Percentiles rank a stretch among this genome's conserved stretches.
Evolutionary conservation across 306 rosid genomes (phyloP).

Genomic region (Pachyrhizus erosus): DNA sequence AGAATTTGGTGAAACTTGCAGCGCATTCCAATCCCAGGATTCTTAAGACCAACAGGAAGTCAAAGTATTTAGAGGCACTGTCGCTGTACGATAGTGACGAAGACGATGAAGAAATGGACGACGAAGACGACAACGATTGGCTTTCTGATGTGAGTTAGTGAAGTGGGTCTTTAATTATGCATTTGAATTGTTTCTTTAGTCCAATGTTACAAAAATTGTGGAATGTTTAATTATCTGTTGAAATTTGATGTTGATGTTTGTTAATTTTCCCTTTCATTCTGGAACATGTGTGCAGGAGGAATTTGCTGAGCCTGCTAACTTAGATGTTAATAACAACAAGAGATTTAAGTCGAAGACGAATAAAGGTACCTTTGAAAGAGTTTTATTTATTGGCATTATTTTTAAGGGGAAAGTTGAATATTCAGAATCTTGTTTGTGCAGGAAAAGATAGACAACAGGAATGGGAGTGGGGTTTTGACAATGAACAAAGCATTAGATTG

Average conservation of each 20-base stretch:
- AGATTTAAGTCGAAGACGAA: conserved; percentile 48
- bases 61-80: conserved; percentile 59
- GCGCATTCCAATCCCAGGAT: conserved; percentile 81
- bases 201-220: not conserved
- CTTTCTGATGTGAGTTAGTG: conserved; percentile 63
- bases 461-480: conserved; percentile 44
- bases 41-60: conserved; percentile 73
- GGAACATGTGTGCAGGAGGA: conserved; percentile 64
- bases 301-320: conserved; percentile 62
- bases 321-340: conserved; percentile 59
- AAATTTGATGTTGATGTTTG: not conserved
- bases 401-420: conserved; percentile 23
- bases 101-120: conserved; percentile 45
- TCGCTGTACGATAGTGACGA: conserved; percentile 65
- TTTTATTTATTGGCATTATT: not conserved
- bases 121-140: conserved; percentile 41
- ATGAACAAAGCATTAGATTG: conserved; percentile 44
- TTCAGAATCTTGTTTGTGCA: conserved; percentile 43
- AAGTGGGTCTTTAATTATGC: not conserved
- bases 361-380: conserved; percentile 40
- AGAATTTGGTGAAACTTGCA: conserved; percentile 56
- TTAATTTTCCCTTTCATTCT: not conserved
- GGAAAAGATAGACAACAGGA: conserved; percentile 49
- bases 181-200: not conserved
- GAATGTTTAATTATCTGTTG: not conserved